Base-by-base conservation (phyloP, 1,284 basidiomycete genomes). In the Boletus mariae region DNA sequence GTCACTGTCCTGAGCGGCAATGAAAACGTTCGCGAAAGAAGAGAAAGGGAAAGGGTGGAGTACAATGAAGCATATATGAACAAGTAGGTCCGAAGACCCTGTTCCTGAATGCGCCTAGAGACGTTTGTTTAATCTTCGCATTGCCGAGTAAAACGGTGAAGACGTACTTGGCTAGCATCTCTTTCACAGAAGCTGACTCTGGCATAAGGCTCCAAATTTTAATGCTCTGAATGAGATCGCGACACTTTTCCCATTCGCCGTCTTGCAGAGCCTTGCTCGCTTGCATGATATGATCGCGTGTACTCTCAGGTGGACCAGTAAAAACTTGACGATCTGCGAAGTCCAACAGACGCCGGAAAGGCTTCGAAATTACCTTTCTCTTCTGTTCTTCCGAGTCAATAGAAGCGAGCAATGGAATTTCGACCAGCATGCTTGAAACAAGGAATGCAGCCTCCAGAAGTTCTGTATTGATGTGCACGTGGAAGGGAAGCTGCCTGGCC, bases 401-500 rank as follows among this genome's bases (percentile, higher is more conserved):
- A 66, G 92, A 93, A 1, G 97, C 97, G 38, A 99, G 79, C 47
- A 98, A 76, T 7, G 97, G 97, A 25, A 99, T 94, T 75, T 99
- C 97, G 49, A 98, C 88, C 41, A 99, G 81, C 97, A 99, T 99
- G 73, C 93, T 97, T 17, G 93, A 96, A 38, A 97, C 94, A 42
- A 99, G 80, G 80, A 98, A 99, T 8, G 94, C 95, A 42, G 94
- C 95, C 73, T 99, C 97, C 57, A 99, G 80, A 28, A 99, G 78
- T 73, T 99, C 97, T 13, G 97, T 92, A 76, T 99, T 99, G 75
- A 99, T 96, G 76, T 99, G 97, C 90, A 99, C 93, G 74, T 99
- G 97, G 88, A 99, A 99, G 32, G 97, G 97, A 25, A 99, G 80
- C 66, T 98, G 92, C 45, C 96, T 84, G 62, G 94, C 91, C 63